Base-by-base conservation (phyloP, 1,284 basidiomycete genomes). In the Chiua sp. region DNA sequence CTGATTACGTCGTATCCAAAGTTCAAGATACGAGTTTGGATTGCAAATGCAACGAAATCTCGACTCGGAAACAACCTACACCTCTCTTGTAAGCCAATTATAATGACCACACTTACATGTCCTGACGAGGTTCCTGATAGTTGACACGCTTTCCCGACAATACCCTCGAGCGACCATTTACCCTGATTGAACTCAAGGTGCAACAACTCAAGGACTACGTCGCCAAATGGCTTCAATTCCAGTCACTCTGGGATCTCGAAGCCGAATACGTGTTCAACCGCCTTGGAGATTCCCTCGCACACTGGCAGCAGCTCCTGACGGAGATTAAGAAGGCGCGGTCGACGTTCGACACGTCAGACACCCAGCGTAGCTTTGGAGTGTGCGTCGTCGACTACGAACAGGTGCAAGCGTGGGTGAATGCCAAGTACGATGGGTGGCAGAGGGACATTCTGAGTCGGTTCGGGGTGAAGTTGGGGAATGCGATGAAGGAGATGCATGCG, bases 381-480 rank as follows among this genome's bases (percentile, higher is more conserved):
- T 96, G 94, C 68, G 86, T 97, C 48, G 92, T 99, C 69, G 94
- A 98, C 78, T 98, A 98, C 76, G 96, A 98, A 75, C 96, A 98
- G 73, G 97, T 98, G 23, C 98, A 99, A 77, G 88, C 93, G 56
- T 88, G 96, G 67, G 97, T 99, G 70, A 98, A 98, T 73, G 94
- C 96, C 61, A 98, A 98, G 81, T 98, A 98, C 76, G 98, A 99
- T 73, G 82, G 94, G 11, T 98, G 97, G 97, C 96, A 99, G 80
- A 83, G 91, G 64, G 98, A 98, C 69, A 93, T 99, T 62, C 82
- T 98, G 62, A 90, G 88, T 64, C 84, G 94, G 50, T 98, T 98
- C 71, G 98, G 97, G 8, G 84, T 87, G 64, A 98, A 98, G 81
- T 84, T 98, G 58, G 94, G 94, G 10, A 89, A 90, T 60, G 90